phyloP scores from a whole-genome alignment of 768 basidiomycete genomes.

The Candolleomyces aberdarensis region DNA sequence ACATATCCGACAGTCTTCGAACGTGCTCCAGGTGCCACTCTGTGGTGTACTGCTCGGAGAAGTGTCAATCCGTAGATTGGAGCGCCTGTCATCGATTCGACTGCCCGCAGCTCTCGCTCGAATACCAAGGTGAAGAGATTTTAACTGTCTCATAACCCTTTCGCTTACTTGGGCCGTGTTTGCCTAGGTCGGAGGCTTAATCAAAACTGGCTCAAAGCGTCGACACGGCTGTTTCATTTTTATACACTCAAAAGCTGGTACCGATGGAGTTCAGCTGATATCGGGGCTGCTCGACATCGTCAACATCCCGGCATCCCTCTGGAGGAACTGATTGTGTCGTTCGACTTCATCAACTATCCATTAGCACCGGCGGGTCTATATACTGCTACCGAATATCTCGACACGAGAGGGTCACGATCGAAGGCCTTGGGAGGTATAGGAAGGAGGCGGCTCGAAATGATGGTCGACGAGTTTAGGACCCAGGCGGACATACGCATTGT shows the following conservation, averaged over 20 bases:
- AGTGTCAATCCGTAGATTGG: not conserved
- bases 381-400: not conserved
- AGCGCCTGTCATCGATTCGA: not conserved
- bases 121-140: not conserved
- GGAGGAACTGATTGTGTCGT: not conserved
- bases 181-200: not conserved
- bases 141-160: not conserved
- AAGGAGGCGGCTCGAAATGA: not conserved
- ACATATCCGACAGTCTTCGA: no score
- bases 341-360: not conserved
- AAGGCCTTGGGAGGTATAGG: not conserved
- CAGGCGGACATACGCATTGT: not conserved
- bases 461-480: not conserved
- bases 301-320: not conserved
- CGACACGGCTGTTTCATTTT: not conserved
- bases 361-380: not conserved
- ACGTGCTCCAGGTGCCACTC: not conserved
- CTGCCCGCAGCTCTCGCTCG: not conserved
- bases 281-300: not conserved
- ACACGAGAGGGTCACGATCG: not conserved
- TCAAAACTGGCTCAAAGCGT: not conserved
- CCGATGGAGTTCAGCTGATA: not conserved
- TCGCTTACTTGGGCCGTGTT: not conserved
- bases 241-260: not conserved
- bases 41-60: not conserved